Evolutionary conservation across 78 protist species (phyloP).

Genomic region (Speleostelium caveatum): DNA sequence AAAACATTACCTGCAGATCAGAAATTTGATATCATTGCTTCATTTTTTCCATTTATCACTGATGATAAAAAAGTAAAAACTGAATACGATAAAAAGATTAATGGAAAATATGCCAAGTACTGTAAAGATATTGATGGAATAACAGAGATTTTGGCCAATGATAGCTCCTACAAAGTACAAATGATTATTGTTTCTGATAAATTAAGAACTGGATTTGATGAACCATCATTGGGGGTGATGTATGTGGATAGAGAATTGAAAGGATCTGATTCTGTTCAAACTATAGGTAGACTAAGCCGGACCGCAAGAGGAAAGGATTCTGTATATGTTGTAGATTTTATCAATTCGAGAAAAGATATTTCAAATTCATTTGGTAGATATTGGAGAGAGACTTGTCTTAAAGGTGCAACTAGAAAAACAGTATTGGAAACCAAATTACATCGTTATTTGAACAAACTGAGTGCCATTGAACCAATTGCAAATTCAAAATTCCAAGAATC

Average conservation of each 20-base stretch:
- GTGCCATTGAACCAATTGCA: slow-evolving; percentile 39
- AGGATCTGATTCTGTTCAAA: slow-evolving; percentile 59
- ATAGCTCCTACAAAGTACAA: slow-evolving; percentile 27
- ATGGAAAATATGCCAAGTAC: slow-evolving; percentile 51
- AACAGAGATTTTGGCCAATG: slow-evolving; percentile 35
- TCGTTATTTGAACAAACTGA: slow-evolving; percentile 8
- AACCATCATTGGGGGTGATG: slow-evolving; percentile 63
- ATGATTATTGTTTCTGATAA: slow-evolving; percentile 77
- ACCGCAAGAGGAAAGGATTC: slow-evolving; percentile 26
- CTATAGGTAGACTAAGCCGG: slow-evolving; percentile 64
- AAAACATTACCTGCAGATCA: slow-evolving; percentile 44
- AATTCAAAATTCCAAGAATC: slow-evolving; percentile 31
- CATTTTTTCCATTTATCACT: slow-evolving; percentile 47
- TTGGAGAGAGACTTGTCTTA: slow-evolving; percentile 67
- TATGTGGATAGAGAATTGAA: slow-evolving; percentile 59
- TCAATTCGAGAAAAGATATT: slow-evolving; percentile 43
- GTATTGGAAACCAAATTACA: slow-evolving; percentile 21
- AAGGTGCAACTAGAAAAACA: slow-evolving; percentile 66
- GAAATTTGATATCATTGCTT: slow-evolving; percentile 59
- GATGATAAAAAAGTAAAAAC: slow-evolving; percentile 15
- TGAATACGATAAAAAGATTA: slow-evolving; percentile 37
- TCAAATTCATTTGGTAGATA: slow-evolving; percentile 47
- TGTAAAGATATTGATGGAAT: slow-evolving; percentile 48
- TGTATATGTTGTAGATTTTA: slow-evolving; percentile 61
- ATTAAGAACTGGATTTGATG: slow-evolving; percentile 76